Conservation (phyloP, 177 flowering plant species). For the Vitis hybrid region DNA sequence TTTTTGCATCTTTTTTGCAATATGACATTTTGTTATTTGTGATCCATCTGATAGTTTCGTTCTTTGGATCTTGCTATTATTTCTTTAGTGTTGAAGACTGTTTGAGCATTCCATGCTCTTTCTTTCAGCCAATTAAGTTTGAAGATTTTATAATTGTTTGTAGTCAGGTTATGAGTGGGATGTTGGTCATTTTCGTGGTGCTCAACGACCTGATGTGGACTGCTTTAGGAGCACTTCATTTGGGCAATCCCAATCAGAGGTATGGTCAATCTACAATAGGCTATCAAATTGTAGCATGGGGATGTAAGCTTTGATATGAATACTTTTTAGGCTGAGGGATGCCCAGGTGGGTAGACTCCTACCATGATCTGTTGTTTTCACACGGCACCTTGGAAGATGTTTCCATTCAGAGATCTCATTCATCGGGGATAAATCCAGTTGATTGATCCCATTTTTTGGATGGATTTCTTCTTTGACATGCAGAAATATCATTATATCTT, state of each 20-base stretch:
- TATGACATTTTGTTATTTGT: background rate
- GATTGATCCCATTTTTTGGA: too few species aligned
- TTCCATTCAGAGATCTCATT: too few species aligned
- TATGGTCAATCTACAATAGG: constrained; percentile 18
- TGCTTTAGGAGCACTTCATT: constrained; percentile 91
- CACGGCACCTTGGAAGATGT: too few species aligned
- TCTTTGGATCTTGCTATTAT: background rate
- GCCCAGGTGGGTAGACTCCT: too few species aligned
- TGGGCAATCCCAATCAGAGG: constrained; percentile 73
- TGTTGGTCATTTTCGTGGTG: constrained; percentile 87
- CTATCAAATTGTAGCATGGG: too few species aligned
- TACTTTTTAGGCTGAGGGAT: too few species aligned
- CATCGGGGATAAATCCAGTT: too few species aligned
- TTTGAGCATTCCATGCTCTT: background rate
- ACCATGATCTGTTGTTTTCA: too few species aligned
- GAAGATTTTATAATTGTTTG: constrained; percentile 8
- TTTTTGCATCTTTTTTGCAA: background rate
- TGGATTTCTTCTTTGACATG: too few species aligned
- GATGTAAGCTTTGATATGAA: too few species aligned
- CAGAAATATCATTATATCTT: too few species aligned
- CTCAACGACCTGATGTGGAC: constrained; percentile 81
- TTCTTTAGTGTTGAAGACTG: background rate
- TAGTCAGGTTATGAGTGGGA: constrained; percentile 94
- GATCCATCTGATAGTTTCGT: background rate
- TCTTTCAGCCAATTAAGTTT: constrained; percentile 7